These are phyloP conservation scores for Xerophyta viscosa DNA, from an alignment of 106 monocot genomes.

Conservation along the genomic window DNA sequence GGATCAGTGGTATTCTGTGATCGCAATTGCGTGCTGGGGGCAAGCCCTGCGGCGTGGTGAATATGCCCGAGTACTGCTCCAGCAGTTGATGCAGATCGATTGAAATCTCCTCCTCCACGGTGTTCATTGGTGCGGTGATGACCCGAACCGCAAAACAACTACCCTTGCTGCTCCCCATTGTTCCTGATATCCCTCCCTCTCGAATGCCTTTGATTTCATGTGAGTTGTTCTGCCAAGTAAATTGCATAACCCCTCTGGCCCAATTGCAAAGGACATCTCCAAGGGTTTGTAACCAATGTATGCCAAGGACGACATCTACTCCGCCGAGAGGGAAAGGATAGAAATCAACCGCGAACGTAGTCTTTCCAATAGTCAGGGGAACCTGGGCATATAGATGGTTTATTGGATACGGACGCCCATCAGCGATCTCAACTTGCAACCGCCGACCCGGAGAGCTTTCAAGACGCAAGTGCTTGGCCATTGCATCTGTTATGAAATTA, in stretches of 20 bases:
- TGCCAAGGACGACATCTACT: neutral
- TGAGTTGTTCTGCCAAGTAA: neutral
- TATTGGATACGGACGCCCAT: neutral
- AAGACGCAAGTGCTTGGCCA: neutral
- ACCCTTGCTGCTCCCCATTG: neutral
- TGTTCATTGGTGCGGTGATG: too few species aligned
- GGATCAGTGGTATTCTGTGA: conserved; percentile 1
- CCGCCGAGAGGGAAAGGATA: neutral
- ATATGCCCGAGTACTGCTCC: neutral
- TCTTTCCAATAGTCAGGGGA: neutral
- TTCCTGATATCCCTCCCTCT: neutral
- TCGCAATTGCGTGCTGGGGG: neutral
- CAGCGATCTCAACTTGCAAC: neutral
- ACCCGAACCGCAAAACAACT: neutral
- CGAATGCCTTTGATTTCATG: neutral
- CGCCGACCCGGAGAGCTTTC: neutral
- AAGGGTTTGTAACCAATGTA: neutral
- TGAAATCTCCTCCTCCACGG: too few species aligned
- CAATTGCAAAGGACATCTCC: neutral
- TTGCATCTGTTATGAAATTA: neutral
- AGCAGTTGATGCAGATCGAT: neutral
- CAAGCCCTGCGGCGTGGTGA: neutral
- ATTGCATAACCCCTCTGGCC: neutral
- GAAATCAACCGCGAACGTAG: neutral
- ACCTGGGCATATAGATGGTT: neutral